Conservation (phyloP, 345 rosid genomes). For the Ailanthus altissimus region DNA sequence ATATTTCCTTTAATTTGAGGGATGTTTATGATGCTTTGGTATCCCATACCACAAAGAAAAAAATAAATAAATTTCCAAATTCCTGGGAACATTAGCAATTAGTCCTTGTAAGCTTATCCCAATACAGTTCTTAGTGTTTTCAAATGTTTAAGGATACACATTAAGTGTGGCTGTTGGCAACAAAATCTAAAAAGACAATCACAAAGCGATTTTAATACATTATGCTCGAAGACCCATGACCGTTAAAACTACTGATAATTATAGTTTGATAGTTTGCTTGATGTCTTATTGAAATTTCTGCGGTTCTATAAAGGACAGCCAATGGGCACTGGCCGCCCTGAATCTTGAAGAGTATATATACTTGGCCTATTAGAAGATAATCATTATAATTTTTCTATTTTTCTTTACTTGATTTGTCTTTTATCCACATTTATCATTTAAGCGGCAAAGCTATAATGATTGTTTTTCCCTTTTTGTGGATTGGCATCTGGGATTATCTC, state of each 20-base stretch:
- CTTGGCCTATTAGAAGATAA: background rate
- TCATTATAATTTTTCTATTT: background rate
- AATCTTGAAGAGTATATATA: background rate
- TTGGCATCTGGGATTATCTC: too few relatives aligned
- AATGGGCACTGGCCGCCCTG: background rate
- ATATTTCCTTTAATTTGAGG: constrained; percentile 7
- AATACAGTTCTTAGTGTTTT: background rate
- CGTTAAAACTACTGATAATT: too few relatives aligned
- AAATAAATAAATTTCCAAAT: background rate
- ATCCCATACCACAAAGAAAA: background rate
- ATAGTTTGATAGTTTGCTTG: too few relatives aligned
- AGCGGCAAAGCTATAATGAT: background rate
- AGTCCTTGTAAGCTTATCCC: background rate
- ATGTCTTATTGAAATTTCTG: background rate
- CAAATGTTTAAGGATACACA: background rate
- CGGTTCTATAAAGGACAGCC: background rate
- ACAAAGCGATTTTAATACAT: too few relatives aligned
- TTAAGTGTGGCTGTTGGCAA: too few relatives aligned
- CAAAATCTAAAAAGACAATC: too few relatives aligned
- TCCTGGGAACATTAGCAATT: background rate
- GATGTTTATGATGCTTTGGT: background rate
- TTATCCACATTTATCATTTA: background rate
- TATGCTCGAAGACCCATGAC: too few relatives aligned
- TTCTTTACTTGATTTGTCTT: background rate
- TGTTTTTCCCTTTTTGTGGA: too few relatives aligned